Conservation (phyloP, 768 basidiomycete species). For the Russula compacta region DNA sequence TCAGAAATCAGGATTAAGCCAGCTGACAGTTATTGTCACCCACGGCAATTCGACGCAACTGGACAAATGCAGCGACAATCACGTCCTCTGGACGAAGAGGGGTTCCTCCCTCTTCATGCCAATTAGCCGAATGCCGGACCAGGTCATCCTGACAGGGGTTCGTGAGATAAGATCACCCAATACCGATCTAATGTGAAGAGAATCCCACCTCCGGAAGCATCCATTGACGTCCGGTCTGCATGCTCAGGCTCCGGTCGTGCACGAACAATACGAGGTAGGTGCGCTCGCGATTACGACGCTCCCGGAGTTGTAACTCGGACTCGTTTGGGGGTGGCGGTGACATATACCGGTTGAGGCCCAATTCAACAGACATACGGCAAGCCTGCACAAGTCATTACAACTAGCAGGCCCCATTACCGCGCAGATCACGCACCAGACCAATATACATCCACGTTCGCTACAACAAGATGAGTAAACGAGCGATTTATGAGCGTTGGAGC, state of each 20-base stretch:
- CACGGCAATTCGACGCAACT: conserved; percentile 73
- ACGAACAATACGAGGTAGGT: conserved; percentile 82
- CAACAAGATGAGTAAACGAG: conserved; percentile 1
- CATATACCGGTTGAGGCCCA: conserved; percentile 66
- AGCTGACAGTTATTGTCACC: conserved; percentile 22
- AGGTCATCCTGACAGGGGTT: conserved; percentile 46
- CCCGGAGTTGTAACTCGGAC: conserved; percentile 53
- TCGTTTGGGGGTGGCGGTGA: conserved; percentile 48
- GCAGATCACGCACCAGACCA: conserved; percentile 51
- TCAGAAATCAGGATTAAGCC: neutral
- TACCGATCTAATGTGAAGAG: neutral
- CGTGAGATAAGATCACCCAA: conserved; percentile 7
- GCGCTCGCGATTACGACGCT: conserved; percentile 77
- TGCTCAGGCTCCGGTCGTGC: conserved; percentile 78
- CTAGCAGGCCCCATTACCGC: conserved; percentile 2
- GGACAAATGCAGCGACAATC: conserved; percentile 66
- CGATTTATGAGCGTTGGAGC: conserved; percentile 12
- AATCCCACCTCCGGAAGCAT: conserved; percentile 65
- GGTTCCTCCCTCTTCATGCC: conserved; percentile 55
- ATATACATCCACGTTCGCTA: conserved; percentile 84
- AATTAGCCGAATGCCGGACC: conserved; percentile 54
- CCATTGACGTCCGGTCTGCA: conserved; percentile 80
- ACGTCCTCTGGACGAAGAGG: conserved; percentile 69
- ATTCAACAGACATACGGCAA: conserved; percentile 81
- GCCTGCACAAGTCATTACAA: conserved; percentile 37